Base-by-base conservation (phyloP, 257 asterid species). In the Rauvolfia tetraphylla region DNA sequence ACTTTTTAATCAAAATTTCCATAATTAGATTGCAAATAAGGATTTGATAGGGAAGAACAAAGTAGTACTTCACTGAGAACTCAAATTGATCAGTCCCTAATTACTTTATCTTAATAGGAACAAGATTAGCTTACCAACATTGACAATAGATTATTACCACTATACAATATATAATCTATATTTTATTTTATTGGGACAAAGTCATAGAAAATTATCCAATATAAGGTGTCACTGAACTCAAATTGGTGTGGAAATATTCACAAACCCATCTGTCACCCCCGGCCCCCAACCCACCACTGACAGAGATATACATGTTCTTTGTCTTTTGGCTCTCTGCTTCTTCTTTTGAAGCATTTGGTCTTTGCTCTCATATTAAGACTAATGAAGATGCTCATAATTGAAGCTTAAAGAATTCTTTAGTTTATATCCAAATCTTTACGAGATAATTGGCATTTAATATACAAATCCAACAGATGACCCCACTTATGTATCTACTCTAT, bases 251-350 rank as follows among this genome's bases (percentile, higher is more conserved):
- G 36, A 67, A 29, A 59, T 18, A 12, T 39, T 27, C 68, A 66
- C 41, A 36, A 10, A 54, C 27, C 56, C 36, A 68, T 56, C 80
- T 76, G 75, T 56, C 75, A 54, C 25, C 54, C 7, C 36, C 18
- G 7, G n/a, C n/a, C 51, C 51, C 51, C 8, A 46, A 46, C 29
- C 53, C n/a, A n/a, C n/a, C n/a, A n/a, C n/a, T n/a, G n/a, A 65
- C 41, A 66, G 56, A 49, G 68, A 36, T 17, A 42, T 49, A 41
- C 61, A 29, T 61, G 34, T 22, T n/a, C 27, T 46, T 73, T 38
- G 68, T 33, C 53, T 61, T 61, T 61, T 29, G 39, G 67, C 39
- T 7, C 29, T 73, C 36, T 13, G 74, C 46, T 41, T 18, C 8
- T 41, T 4, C 10, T 46, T 46, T 46, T 46, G 51, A 46, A 46